Evolutionary conservation across 129 eudicot genomes (phyloP), one percentile per base, ranked within the genome.

Genomic region (Saposhnikovia divaricata): DNA sequence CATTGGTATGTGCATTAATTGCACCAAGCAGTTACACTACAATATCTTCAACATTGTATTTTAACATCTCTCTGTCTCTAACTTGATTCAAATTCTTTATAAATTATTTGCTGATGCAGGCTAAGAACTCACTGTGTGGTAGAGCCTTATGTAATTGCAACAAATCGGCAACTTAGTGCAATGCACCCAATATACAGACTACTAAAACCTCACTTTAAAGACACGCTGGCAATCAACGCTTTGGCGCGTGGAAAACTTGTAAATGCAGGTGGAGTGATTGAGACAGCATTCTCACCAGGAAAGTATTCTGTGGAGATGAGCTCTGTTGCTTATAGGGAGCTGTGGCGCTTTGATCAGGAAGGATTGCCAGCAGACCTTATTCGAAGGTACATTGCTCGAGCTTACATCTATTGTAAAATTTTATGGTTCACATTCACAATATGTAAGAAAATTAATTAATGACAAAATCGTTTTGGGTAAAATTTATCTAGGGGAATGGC

Each of bases 131-230:
- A 84, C 51, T 72, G 87, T 73, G 71, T 12, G 9, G 81, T 76
- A 0, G 87, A 84, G 65, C 87, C 87, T 16, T 84, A 81, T 75
- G 78, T 84, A 61, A 40, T 84, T 23, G 87, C 87, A 3, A 72
- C 80, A 47, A 39, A 81, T 9, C 82, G 87, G 4, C 80, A 81
- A 23, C 86, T 83, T 8, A 83, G 86, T 37, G 47, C 77, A 46
- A 70, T 86, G 89, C 83, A 79, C 38, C 84, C 83, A 63, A 63
- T 9, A 77, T 39, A 47, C 7, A 65, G 87, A 63, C 78, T 85
- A 3, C n/a, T 81, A 4, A n/a, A 3, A 12, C 82, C 82, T 39
- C 82, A 81, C 38, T 12, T 81, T 43, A 82, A 74, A 10, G 46
- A 78, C 80, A 85, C 81, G 2, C 78, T 74, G 80, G 43, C 47